Evolutionary conservation across 75 land plant genomes (phyloP), one percentile per base, ranked within the genome.

Genomic region (Cunninghamia lanceolata): DNA sequence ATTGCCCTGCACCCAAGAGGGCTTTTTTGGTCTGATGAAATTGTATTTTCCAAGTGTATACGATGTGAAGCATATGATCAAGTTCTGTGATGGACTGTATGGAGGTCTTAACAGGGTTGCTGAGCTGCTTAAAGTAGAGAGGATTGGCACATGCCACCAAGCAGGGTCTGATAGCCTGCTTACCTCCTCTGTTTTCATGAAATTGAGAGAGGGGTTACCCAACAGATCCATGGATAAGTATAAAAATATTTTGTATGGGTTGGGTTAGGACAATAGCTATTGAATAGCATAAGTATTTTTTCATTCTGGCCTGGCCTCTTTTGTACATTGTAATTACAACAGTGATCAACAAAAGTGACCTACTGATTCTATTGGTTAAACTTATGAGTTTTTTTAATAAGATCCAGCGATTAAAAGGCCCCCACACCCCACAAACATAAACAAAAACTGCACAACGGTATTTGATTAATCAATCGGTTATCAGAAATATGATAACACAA

Each of bases 91-190:
- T 21, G 85, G 90, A 54, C 56, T 92, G 75, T 88, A 90, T 78
- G 93, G 94, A 45, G 95, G 95, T 32, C 52, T 94, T 84, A 93
- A 91, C 53, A 88, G 90, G 54, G 85, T 94, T 46, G 94, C 92
- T 47, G 71, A 21, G 77, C 54, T 86, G 74, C 86, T 94, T 30
- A 85, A 85, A 34, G 93, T 93, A 88, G 85, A 90, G 88, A 89
- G 82, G 68, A 91, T 91, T 25, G 95, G 95, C 38, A 90, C 87
- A 46, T 89, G 90, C 85, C 94, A 94, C 68, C 92, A 91, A 85
- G 95, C 93, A 81, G 95, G 92, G 4, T 94, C 93, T 15, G 95
- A 94, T 75, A 89, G 93, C 86, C 68, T 91, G 85, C 91, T 94
- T 85, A 94, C 95, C 15, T 89, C 89, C 88, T 89, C 91, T 36